phyloP scores from a whole-genome alignment of 2,329 filamentous ascomycete genomes.

The Fusarium falciforme region DNA sequence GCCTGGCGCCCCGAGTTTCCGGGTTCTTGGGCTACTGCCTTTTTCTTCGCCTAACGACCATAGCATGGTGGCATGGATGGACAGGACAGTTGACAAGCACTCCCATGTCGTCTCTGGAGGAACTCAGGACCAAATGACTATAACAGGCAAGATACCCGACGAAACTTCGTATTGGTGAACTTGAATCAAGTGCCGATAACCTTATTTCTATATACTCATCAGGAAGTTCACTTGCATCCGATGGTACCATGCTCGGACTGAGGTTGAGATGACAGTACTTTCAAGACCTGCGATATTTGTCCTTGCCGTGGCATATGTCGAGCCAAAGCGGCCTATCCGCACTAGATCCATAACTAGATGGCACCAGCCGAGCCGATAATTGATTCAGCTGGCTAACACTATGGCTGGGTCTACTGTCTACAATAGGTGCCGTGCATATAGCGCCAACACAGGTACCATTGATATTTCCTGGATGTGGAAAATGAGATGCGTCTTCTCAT shows the following conservation, averaged over 20 bases:
- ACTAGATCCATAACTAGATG: background rate
- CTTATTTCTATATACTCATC: background rate
- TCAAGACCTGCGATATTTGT: background rate
- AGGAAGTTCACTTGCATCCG: background rate
- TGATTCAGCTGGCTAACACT: background rate
- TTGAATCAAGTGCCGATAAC: background rate
- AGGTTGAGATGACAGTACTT: background rate
- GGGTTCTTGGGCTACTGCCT: background rate
- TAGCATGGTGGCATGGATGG: background rate
- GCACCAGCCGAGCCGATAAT: background rate
- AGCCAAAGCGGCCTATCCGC: background rate
- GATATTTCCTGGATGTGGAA: background rate
- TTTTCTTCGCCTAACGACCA: background rate
- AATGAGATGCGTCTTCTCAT: background rate
- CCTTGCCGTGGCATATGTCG: background rate
- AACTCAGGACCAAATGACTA: background rate
- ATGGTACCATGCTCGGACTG: background rate
- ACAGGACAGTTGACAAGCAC: background rate
- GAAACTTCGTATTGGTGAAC: background rate
- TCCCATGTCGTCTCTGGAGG: background rate
- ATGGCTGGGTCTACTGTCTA: background rate
- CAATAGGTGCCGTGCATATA: background rate
- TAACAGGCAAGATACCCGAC: background rate
- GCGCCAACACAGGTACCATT: background rate
- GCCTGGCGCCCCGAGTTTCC: slow-evolving; percentile 1